Base-by-base conservation (phyloP, 2,329 filamentous ascomycete species). In the Akanthomyces lecanii region DNA sequence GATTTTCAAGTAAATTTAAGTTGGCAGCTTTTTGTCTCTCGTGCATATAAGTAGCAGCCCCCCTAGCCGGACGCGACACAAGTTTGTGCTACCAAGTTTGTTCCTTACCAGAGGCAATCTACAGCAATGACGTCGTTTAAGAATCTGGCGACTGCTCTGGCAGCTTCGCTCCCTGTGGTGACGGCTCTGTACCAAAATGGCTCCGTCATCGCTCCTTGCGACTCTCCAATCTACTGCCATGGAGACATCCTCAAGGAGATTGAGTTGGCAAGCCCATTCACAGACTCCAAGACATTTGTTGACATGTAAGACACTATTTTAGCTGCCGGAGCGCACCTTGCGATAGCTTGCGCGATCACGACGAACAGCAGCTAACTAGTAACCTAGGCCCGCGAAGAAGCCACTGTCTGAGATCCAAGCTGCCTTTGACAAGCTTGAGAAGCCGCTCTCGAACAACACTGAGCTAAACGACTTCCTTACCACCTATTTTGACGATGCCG, bases 231-330 rank as follows among this genome's bases (percentile, higher is more conserved):
- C 23, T 90, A 89, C 74, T 90, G 87, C 70, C 80, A 86, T 66
- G 87, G 87, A 54, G 83, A 88, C 0, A 79, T 89, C 14, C 78
- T 90, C 3, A 78, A 81, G 64, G 79, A 85, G 65, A 82, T 90
- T 54, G 81, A 89, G 75, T 77, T 89, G 11, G 87, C 87, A 2
- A 77, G 76, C 28, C 86, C 86, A 0, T 89, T 89, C 67, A 74
- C 78, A 16, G 87, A 89, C 74, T 89, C 86, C 64, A 90, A 89
- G 78, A 89, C 86, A 1, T 89, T 89, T 70, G 87, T 89, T 50
- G 87, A 90, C 71, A 85, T 89, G 84, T 85, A 76, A 75, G 78
- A 25, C 11, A 21, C 47, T 2, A 25, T 2, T 44, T 63, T 63
- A 45, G 65, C 21, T n/a, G 14, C 21, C 7, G 14, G 53, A 59